Evolutionary conservation across 2,329 filamentous ascomycete species (phyloP).

Genomic region (Pseudocercospora crystallina): DNA sequence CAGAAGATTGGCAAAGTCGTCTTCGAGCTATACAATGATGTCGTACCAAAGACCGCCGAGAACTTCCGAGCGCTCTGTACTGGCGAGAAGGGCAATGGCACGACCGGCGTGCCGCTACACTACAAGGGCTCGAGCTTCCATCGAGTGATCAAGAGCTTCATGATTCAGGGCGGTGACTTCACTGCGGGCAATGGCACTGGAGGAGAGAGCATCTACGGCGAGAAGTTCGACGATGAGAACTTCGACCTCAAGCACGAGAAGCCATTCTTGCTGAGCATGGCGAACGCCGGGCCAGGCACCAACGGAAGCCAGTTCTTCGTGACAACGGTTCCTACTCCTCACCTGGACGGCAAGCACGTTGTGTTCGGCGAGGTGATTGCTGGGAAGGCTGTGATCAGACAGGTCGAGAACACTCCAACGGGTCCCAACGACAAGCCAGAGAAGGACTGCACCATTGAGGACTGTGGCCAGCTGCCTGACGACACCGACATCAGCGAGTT

Average conservation of each 20-base stretch:
- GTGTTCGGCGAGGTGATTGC: slow-evolving; percentile 93
- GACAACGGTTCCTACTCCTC: slow-evolving; percentile 90
- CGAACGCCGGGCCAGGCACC: slow-evolving; percentile 90
- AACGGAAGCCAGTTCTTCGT: slow-evolving; percentile 99
- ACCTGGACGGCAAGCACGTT: slow-evolving; percentile 94
- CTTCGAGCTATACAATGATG: slow-evolving; percentile 70
- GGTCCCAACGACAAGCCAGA: slow-evolving; percentile 74
- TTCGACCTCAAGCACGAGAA: slow-evolving; percentile 89
- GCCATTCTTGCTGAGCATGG: slow-evolving; percentile 95
- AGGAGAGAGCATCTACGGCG: slow-evolving; percentile 95
- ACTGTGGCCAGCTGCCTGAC: slow-evolving; percentile 80
- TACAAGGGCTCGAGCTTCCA: slow-evolving; percentile 94
- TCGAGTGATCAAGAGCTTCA: slow-evolving; percentile 96
- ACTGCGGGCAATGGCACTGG: slow-evolving; percentile 92
- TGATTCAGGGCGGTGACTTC: slow-evolving; percentile 98
- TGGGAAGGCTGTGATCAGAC: slow-evolving; percentile 86
- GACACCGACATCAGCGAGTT: slow-evolving; percentile 67
- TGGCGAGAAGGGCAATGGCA: slow-evolving; percentile 85
- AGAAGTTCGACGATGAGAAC: slow-evolving; percentile 96
- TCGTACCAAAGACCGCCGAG: slow-evolving; percentile 92
- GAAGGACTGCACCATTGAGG: slow-evolving; percentile 68
- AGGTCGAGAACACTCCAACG: slow-evolving; percentile 82
- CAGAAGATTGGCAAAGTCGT: slow-evolving; percentile 72
- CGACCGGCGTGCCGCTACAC: slow-evolving; percentile 79
- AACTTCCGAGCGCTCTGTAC: slow-evolving; percentile 96